Evolutionary conservation across 2,329 filamentous ascomycete genomes (phyloP).

Genomic region (Tolypocladium inflatum): DNA sequence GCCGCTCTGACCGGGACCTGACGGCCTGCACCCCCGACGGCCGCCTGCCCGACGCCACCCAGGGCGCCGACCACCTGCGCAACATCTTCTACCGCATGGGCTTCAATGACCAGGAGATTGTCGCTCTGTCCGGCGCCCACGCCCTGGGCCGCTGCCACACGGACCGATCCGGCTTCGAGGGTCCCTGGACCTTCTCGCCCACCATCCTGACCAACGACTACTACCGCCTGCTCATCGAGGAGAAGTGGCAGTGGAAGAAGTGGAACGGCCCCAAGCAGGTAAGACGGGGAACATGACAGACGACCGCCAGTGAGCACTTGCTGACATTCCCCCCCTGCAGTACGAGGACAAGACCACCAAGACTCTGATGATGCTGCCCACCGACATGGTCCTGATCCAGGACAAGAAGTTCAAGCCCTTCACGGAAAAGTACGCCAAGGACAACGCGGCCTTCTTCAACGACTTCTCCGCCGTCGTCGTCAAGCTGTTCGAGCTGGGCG

Average conservation of each 20-base stretch:
- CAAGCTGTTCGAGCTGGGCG: slow-evolving; percentile 88
- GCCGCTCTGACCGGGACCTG: slow-evolving; percentile 70
- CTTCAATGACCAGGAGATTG: slow-evolving; percentile 94
- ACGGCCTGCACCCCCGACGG: slow-evolving; percentile 88
- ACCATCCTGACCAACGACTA: slow-evolving; percentile 93
- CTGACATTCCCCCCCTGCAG: slow-evolving; percentile 37
- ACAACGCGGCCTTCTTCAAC: slow-evolving; percentile 85
- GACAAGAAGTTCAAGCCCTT: slow-evolving; percentile 77
- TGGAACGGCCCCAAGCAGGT: slow-evolving; percentile 80
- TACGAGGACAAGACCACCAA: slow-evolving; percentile 83
- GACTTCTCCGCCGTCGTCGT: slow-evolving; percentile 74
- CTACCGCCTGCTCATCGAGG: slow-evolving; percentile 75
- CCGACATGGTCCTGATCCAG: slow-evolving; percentile 77
- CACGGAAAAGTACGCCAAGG: slow-evolving; percentile 83
- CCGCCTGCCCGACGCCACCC: slow-evolving; percentile 68
- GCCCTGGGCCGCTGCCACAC: slow-evolving; percentile 84
- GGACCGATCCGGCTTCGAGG: slow-evolving; percentile 78
- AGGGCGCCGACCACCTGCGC: slow-evolving; percentile 75
- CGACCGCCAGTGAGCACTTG: background rate
- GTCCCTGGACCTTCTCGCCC: slow-evolving; percentile 87
- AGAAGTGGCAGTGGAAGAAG: slow-evolving; percentile 89
- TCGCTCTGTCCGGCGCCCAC: slow-evolving; percentile 78
- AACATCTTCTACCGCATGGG: slow-evolving; percentile 95
- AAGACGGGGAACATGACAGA: slow-evolving; percentile 8
- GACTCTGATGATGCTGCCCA: slow-evolving; percentile 93